These are phyloP conservation scores for Dichotomopilus funicola DNA, from an alignment of 2,329 filamentous ascomycete species.

Conservation along the genomic window DNA sequence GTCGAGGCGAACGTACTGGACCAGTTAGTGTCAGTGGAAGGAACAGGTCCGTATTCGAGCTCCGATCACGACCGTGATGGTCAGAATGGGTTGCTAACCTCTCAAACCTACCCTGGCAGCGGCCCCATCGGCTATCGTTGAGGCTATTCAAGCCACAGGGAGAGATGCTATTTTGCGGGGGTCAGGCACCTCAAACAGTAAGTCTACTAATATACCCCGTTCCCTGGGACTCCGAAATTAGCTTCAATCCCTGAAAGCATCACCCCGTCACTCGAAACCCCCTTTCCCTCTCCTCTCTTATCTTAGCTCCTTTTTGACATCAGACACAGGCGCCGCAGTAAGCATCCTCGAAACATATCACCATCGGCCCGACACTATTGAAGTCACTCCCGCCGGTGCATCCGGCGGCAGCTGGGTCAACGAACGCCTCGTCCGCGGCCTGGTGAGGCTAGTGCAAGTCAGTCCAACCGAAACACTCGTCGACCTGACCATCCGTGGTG, in stretches of 20 bases:
- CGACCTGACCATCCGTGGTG: constrained; percentile 78
- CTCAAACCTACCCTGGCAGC: constrained; percentile 38
- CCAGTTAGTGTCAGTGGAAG: constrained; percentile 78
- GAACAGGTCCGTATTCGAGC: constrained; percentile 53
- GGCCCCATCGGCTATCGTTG: constrained; percentile 81
- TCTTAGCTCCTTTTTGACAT: background rate
- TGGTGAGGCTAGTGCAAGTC: constrained; percentile 92
- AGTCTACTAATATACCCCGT: constrained; percentile 29
- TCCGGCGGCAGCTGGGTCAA: constrained; percentile 27
- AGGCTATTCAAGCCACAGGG: constrained; percentile 81
- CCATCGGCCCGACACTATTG: constrained; percentile 36
- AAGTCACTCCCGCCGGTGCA: constrained; percentile 32
- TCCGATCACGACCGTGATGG: background rate
- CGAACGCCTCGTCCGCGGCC: constrained; percentile 63
- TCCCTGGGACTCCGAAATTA: background rate
- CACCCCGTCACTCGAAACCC: background rate
- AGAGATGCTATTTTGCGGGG: constrained; percentile 91
- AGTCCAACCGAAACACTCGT: constrained; percentile 70
- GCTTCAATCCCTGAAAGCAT: constrained; percentile 1
- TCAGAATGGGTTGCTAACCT: background rate
- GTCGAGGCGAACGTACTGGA: constrained; percentile 76
- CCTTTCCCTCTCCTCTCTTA: background rate
- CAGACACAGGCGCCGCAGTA: constrained; percentile 63
- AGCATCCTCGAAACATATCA: constrained; percentile 85
- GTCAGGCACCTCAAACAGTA: constrained; percentile 78